Evolutionary conservation across 495 filamentous ascomycete genomes (phyloP).

Genomic region (Hyaloscypha finlandica): DNA sequence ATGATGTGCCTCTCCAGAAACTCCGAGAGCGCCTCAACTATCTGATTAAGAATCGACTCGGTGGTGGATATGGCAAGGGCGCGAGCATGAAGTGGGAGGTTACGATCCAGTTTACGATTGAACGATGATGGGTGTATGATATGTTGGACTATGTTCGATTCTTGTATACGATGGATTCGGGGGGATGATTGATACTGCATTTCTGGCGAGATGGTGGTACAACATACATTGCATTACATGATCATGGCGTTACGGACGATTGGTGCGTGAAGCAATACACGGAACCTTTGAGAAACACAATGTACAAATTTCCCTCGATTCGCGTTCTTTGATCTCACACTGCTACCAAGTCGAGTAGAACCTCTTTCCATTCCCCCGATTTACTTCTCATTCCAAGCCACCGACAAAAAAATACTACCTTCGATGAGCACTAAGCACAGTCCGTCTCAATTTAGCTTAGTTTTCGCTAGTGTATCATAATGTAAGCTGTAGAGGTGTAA

Average conservation of each 20-base stretch:
- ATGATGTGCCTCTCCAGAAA: conserved; percentile 64
- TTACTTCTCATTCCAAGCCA: no score
- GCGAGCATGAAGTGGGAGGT: conserved; percentile 87
- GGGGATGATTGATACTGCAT: background rate
- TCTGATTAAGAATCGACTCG: conserved; percentile 81
- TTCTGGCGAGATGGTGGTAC: background rate
- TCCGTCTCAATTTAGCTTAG: no score
- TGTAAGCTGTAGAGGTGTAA: no score
- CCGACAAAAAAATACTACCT: no score
- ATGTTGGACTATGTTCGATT: conserved; percentile 1
- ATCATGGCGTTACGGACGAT: background rate
- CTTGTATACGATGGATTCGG: conserved; percentile 3
- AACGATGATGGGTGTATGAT: conserved; percentile 17
- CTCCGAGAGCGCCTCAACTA: conserved; percentile 73
- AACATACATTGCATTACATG: background rate
- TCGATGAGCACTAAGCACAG: no score
- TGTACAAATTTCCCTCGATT: no score
- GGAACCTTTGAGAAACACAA: background rate
- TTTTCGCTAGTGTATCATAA: no score
- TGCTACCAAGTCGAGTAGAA: no score
- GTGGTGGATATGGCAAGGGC: conserved; percentile 82
- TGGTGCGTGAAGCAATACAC: background rate
- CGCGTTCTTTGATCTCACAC: no score
- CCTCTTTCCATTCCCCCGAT: no score
- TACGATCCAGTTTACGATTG: conserved; percentile 38